These are phyloP conservation scores for Paramecium bursaria DNA, from an alignment of 73 alveolate genomes.

Conservation along the genomic window DNA sequence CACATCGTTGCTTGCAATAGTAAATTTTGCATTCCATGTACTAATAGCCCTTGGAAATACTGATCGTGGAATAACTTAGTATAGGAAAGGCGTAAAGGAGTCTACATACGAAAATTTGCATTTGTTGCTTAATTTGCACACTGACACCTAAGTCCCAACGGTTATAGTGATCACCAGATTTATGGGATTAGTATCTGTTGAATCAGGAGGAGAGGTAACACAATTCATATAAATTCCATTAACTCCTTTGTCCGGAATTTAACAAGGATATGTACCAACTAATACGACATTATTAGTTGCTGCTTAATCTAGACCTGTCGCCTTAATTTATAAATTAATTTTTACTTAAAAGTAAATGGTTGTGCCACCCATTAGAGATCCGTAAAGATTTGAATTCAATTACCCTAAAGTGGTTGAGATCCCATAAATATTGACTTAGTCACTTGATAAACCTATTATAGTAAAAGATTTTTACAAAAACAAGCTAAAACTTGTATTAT, in stretches of 20 bases:
- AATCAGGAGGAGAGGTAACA: conserved; percentile 25
- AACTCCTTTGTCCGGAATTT: conserved; percentile 42
- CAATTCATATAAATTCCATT: conserved; percentile 31
- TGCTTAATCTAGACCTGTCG: conserved; percentile 3
- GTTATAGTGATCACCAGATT: neutral
- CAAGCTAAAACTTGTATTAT: no score
- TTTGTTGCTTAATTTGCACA: conserved; percentile 8
- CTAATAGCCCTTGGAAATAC: neutral
- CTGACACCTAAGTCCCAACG: conserved; percentile 34
- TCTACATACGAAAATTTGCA: conserved; percentile 29
- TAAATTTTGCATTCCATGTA: conserved; percentile 4
- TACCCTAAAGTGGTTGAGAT: no score
- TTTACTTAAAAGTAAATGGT: conserved; percentile 12
- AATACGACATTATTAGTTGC: conserved; percentile 34
- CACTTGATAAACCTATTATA: no score
- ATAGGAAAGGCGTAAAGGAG: conserved; percentile 2
- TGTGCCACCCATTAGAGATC: conserved; percentile 45
- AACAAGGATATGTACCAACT: conserved; percentile 47
- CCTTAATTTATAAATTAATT: conserved; percentile 12
- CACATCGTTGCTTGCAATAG: neutral
- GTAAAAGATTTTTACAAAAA: no score
- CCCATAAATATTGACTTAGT: no score
- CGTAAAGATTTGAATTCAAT: conserved; percentile 18
- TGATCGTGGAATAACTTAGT: conserved; percentile 10
- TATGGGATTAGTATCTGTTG: neutral